Evolutionary conservation across 257 asterid species (phyloP).

Genomic region (Ophiorrhiza pumila): DNA sequence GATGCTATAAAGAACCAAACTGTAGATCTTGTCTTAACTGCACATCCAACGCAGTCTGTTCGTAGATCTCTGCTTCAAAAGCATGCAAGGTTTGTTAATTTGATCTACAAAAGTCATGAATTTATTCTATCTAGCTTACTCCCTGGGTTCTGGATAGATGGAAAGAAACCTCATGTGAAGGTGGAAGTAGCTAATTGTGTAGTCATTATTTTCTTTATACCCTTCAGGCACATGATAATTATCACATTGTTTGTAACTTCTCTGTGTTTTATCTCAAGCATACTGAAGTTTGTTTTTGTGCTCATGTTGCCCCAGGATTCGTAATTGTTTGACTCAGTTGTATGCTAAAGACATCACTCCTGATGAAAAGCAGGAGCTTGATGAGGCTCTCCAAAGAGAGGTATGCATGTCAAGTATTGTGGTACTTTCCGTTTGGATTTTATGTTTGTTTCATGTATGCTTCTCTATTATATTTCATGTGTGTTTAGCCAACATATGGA

Average conservation of each 20-base stretch:
- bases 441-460: background rate
- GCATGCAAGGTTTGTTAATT: slow-evolving; percentile 67
- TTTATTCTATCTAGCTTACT: background rate
- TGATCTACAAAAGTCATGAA: slow-evolving; percentile 1
- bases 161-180: too few species aligned
- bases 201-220: background rate
- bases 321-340: slow-evolving; percentile 77
- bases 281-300: background rate
- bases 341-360: slow-evolving; percentile 84
- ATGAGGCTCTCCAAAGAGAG: slow-evolving; percentile 94
- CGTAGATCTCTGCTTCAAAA: slow-evolving; percentile 95
- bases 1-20: slow-evolving; percentile 93
- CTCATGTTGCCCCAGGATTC: slow-evolving; percentile 44
- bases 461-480: background rate
- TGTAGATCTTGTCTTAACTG: slow-evolving; percentile 76
- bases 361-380: slow-evolving; percentile 93
- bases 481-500: background rate
- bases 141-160: background rate
- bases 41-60: slow-evolving; percentile 95
- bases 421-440: slow-evolving; percentile 1
- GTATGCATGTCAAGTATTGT: slow-evolving; percentile 32
- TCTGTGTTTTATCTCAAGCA: background rate
- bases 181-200: background rate
- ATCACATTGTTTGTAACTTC: background rate
- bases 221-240: background rate